Conservation (phyloP, 345 rosid species). For the Sisymbrium altissimum region DNA sequence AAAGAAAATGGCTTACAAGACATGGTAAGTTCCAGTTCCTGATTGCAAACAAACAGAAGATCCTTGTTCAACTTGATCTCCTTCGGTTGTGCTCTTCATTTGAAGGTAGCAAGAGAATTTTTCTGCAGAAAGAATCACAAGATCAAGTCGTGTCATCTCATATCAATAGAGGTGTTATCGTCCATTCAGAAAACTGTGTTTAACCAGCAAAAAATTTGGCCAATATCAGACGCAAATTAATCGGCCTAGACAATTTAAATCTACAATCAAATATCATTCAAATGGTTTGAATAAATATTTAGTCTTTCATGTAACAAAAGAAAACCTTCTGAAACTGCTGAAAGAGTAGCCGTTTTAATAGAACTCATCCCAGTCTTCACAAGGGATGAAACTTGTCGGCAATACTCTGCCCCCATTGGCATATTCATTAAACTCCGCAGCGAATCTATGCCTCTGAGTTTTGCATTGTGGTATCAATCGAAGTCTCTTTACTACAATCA, state of each 20-base stretch:
- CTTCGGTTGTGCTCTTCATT: constrained; percentile 73
- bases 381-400: constrained; percentile 70
- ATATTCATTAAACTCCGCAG: constrained; percentile 63
- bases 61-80: constrained; percentile 47
- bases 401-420: constrained; percentile 78
- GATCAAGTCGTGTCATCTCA: background rate
- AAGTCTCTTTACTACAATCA: constrained; percentile 59
- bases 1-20: constrained; percentile 61
- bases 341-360: constrained; percentile 61
- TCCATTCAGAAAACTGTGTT: background rate
- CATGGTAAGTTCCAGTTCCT: constrained; percentile 87
- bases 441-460: constrained; percentile 67
- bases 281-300: background rate
- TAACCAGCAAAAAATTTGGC: background rate
- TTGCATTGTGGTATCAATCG: constrained; percentile 70
- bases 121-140: constrained; percentile 42
- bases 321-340: constrained; percentile 72
- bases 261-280: background rate
- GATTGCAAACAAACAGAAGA: constrained; percentile 69
- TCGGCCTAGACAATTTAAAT: too few relatives aligned
- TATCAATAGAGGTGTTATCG: background rate
- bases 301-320: background rate
- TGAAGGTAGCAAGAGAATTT: constrained; percentile 71
- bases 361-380: constrained; percentile 80
- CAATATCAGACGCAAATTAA: background rate